Evolutionary conservation across 768 basidiomycete species (phyloP), one percentile per base, ranked within the genome.

Genomic region (Megacollybia marginata): DNA sequence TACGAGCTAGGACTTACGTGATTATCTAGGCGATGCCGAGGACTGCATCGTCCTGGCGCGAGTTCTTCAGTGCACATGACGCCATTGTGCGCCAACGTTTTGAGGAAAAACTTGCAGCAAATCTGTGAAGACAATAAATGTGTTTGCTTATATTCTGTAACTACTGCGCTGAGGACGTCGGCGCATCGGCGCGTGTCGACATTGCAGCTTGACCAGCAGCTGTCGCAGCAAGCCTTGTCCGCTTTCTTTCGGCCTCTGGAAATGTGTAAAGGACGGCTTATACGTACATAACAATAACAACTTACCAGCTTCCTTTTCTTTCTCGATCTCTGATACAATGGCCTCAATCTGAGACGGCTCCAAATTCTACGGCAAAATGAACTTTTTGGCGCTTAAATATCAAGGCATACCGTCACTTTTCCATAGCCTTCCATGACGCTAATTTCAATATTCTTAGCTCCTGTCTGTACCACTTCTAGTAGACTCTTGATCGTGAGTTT

Each of bases 391-490:
- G 19, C n/a, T 52, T 13, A n/a, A 44, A 20, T 19, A 18, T 19
- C 9, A 48, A 16, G 16, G 68, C 75, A 51, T 55, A 96, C 94
- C 42, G 91, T 90, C 48, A 95, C 82, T 70, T 93, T 88, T 52
- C 91, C 90, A 64, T 92, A 97, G 53, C 85, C 80, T 62, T 96
- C 93, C 91, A 98, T 94, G 42, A 97, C 90, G 54, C 88, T 93
- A 58, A 99, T 92, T 66, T 99, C 96, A 54, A 99, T 98, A 67
- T 99, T 99, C 75, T 98, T 98, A 5, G 96, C 96, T n/a, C 96
- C 96, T 2, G 96, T 97, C 70, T 98, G 96, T 8, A 99, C 96
- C 34, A 99, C 94, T 66, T 99, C 96, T 19, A 99, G 74, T 59
- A 99, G 72, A 63, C 87, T 88, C 73, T 97, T 98, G 54, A 99